phyloP scores from a whole-genome alignment of 2,329 filamentous ascomycete genomes.

The Trichophyton equinum region DNA sequence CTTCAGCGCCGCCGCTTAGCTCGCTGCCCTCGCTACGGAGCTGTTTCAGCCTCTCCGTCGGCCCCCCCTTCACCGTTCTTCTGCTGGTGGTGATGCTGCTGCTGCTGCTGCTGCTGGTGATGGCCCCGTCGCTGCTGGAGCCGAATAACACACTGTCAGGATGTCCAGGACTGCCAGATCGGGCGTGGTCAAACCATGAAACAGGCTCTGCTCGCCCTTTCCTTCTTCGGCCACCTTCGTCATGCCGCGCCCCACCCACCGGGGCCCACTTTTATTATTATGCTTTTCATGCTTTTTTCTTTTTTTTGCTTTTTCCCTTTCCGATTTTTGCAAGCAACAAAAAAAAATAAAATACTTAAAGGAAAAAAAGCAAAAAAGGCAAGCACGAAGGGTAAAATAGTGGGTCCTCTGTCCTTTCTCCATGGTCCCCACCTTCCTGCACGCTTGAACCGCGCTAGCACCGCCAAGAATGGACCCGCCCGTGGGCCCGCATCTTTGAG shows the following conservation, averaged over 20 bases:
- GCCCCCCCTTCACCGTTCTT: neutral
- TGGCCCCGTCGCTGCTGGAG: neutral
- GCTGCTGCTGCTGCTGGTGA: too few species aligned
- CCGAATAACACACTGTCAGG: neutral
- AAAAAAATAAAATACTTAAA: neutral
- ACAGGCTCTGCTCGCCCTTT: neutral
- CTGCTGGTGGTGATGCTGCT: too few species aligned
- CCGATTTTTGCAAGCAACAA: neutral
- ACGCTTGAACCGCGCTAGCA: conserved; percentile 2
- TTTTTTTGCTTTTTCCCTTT: neutral
- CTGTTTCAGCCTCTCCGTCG: too few species aligned
- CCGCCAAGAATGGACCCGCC: conserved; percentile 1
- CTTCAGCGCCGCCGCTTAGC: too few species aligned
- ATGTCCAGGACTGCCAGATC: neutral
- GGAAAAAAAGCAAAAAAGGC: neutral
- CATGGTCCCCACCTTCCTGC: neutral
- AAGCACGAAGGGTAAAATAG: neutral
- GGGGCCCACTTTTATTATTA: neutral
- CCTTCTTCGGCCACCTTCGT: neutral
- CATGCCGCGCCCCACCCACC: conserved; percentile 3
- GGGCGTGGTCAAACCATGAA: neutral
- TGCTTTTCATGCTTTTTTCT: neutral
- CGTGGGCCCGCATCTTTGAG: neutral
- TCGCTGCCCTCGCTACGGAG: too few species aligned
- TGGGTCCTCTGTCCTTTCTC: neutral